A percentile compares a stretch with the other conserved stretches of the same genome.
phyloP scores from a whole-genome alignment of 495 filamentous ascomycete species.

The Podospora tetraspora region DNA sequence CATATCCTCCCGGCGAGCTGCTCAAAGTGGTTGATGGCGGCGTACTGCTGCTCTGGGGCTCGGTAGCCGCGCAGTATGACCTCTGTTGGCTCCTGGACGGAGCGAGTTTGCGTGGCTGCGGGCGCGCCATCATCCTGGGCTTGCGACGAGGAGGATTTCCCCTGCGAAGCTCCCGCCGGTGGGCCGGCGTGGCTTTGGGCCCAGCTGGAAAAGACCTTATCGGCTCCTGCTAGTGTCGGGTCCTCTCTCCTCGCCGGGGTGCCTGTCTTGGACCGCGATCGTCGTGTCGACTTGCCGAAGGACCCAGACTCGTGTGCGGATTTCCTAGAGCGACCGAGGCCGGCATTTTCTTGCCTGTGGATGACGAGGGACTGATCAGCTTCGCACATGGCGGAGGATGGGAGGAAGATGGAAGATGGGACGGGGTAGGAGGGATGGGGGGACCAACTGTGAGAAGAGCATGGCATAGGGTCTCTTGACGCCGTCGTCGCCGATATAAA shows the following conservation, averaged over 20 bases:
- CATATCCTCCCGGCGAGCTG: slow-evolving; percentile 72
- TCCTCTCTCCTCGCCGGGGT: slow-evolving; percentile 50
- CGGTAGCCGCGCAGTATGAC: slow-evolving; percentile 81
- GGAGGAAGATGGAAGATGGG: not conserved
- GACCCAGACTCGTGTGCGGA: slow-evolving; percentile 47
- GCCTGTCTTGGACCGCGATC: slow-evolving; percentile 48
- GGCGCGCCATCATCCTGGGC: slow-evolving; percentile 24
- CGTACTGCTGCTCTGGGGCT: slow-evolving; percentile 64
- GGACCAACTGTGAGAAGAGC: slow-evolving; percentile 49
- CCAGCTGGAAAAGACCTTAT: slow-evolving; percentile 45
- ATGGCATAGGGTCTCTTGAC: slow-evolving; percentile 52
- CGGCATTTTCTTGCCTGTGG: slow-evolving; percentile 35
- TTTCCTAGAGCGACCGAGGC: slow-evolving; percentile 34
- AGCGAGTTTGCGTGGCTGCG: slow-evolving; percentile 20
- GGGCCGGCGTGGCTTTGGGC: slow-evolving; percentile 23
- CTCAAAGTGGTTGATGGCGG: slow-evolving; percentile 81
- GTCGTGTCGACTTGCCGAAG: slow-evolving; percentile 51
- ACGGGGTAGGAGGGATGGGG: not conserved
- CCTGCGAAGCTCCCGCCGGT: not conserved
- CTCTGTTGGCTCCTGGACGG: slow-evolving; percentile 56
- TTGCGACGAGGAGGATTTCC: not conserved
- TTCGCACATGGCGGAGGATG: not conserved
- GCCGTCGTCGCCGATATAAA: slow-evolving; percentile 53
- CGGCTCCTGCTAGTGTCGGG: slow-evolving; percentile 49
- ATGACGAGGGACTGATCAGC: not conserved